A percentile compares a stretch with the other conserved stretches of the same genome.
Conservation (phyloP, 2,329 filamentous ascomycete species). For the Immersiporthe knoxdaviesiana region DNA sequence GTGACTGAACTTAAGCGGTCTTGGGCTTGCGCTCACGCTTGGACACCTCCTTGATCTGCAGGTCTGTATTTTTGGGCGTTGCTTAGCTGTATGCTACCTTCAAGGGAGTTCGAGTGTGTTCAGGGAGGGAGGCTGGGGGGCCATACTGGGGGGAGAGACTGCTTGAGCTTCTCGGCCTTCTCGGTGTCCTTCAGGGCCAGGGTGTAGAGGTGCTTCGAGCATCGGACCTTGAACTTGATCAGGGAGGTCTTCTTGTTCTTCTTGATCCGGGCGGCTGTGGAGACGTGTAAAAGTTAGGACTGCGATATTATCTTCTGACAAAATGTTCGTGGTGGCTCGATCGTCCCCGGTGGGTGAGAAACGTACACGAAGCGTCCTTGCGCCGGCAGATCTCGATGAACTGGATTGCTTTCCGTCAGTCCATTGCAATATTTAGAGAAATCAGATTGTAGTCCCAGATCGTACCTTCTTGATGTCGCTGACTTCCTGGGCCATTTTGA, state of each 20-base stretch:
- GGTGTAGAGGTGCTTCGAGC: conserved; percentile 95
- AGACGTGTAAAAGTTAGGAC: conserved; percentile 30
- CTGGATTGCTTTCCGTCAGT: conserved; percentile 50
- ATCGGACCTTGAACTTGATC: conserved; percentile 99
- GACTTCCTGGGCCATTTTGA: conserved; percentile 97
- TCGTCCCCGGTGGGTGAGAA: conserved; percentile 29
- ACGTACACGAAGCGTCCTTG: conserved; percentile 99
- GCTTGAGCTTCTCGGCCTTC: conserved; percentile 99
- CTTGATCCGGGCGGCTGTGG: conserved; percentile 85
- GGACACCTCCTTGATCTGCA: conserved; percentile 58
- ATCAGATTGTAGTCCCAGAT: conserved; percentile 21
- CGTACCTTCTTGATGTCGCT: conserved; percentile 90
- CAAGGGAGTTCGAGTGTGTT: conserved; percentile 32
- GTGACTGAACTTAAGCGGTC: conserved; percentile 40
- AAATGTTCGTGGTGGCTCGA: conserved; percentile 11
- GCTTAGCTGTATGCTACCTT: conserved; percentile 43
- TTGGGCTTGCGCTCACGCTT: conserved; percentile 63
- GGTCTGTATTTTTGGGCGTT: conserved; percentile 47
- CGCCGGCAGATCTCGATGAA: conserved; percentile 99
- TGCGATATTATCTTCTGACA: conserved; percentile 22
- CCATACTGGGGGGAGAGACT: conserved; percentile 96
- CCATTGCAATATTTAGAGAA: conserved; percentile 11
- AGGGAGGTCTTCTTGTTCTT: conserved; percentile 87
- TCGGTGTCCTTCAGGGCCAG: conserved; percentile 97
- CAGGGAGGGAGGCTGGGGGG: too few relatives aligned